Conservation (phyloP, 192 early-diverging fungal species). For the Backusella parvicylindrica region DNA sequence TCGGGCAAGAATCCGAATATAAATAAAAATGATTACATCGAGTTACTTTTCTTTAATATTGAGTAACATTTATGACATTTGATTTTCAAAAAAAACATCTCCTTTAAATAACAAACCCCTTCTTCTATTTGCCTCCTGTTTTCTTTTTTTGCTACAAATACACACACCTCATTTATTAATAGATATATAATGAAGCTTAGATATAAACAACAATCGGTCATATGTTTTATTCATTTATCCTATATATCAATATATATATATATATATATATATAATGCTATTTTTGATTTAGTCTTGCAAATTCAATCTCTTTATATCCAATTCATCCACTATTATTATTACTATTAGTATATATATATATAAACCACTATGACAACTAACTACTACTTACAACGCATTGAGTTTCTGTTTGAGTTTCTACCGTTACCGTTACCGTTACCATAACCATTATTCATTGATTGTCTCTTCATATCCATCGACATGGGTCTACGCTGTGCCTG, state of each 20-base stretch:
- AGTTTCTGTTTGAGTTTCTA: conserved; percentile 14
- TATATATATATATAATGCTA: background rate
- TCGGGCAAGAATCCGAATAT: background rate
- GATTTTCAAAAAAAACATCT: background rate
- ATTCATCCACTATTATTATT: background rate
- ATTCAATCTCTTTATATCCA: background rate
- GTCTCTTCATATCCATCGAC: conserved; percentile 11
- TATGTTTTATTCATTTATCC: no score
- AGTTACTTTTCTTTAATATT: background rate
- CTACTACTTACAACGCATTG: background rate
- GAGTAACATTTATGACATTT: no score
- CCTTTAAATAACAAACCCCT: background rate
- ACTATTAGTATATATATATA: background rate
- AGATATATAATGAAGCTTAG: no score
- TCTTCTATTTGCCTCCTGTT: background rate
- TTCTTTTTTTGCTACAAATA: no score
- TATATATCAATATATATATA: background rate
- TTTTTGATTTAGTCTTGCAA: background rate
- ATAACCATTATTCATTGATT: conserved; percentile 5
- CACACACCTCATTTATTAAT: background rate
- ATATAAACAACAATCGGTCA: background rate
- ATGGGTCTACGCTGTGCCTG: conserved; percentile 6
- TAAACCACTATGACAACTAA: background rate
- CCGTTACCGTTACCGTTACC: background rate
- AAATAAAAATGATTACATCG: background rate